Base-by-base conservation (phyloP, 768 basidiomycete genomes). In the Tephrocybe sp. region DNA sequence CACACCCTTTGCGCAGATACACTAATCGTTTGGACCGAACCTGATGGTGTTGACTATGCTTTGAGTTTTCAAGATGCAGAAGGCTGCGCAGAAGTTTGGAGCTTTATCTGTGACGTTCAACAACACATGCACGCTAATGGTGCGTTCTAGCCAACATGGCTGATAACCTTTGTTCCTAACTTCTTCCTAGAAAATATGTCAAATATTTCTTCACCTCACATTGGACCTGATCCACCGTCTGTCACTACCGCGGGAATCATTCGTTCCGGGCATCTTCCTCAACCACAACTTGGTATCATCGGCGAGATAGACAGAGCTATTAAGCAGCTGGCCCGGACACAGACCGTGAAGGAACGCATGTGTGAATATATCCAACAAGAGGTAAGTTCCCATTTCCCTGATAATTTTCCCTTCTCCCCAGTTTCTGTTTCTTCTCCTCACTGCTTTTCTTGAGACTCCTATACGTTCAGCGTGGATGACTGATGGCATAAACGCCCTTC, bases 1-100 rank as follows among this genome's bases (percentile, higher is more conserved):
- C 19, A 46, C 34, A 30, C 45, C 48, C 34, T 13, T 53, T 43
- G 24, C 19, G 24, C 69, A 94, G 95, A 97, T 62, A 99, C 97
- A 11, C 79, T 99, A 41, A 97, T 99, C 58, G 95, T 97, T 16
- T 99, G 97, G 97, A 98, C 95, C 3, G 95, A 98, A 64, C 89
- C 91, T 1, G 87, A 91, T 55, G 91, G 91, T 23, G 83, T 88
- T 30, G 97, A 99, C 67, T 94, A 97, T 63, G 95, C 95, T 2
- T 75, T 99, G 45, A 95, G 93, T 59, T 99, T 99, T 59, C 95
- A 97, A 63, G 95, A 97, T 59, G 82, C 91, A 1, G 91, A 93
- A 54, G 97, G 94, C 24, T 99, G 95, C 58, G 78, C 84, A 25
- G 94, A 98, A 72, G 91, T 98, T 42, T 99, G 97, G 95, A 89